Conservation (phyloP, 805 yeast species). For the Maudiozyma saulgeensis region DNA sequence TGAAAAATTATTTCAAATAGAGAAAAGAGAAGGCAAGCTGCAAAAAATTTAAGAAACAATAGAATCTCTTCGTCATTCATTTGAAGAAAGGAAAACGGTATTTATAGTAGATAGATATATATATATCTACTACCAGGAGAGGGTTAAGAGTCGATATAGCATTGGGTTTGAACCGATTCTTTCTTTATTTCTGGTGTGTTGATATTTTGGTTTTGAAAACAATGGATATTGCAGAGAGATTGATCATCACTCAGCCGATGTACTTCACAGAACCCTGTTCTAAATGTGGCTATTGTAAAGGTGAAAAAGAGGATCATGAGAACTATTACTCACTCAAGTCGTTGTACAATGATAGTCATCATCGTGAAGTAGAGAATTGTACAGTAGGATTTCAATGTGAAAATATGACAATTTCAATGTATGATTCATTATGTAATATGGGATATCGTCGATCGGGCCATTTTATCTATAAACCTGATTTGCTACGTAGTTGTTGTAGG, state of each 20-base stretch:
- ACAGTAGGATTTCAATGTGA: slow-evolving; percentile 35
- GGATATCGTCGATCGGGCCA: slow-evolving; percentile 78
- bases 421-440: slow-evolving; percentile 55
- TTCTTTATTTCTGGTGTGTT: too few relatives aligned
- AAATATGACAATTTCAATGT: slow-evolving; percentile 41
- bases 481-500: slow-evolving; percentile 66
- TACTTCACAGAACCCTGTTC: slow-evolving; percentile 31
- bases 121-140: too few relatives aligned
- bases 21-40: too few relatives aligned
- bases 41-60: too few relatives aligned
- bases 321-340: slow-evolving; percentile 34
- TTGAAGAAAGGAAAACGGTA: too few relatives aligned
- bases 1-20: neutral
- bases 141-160: too few relatives aligned
- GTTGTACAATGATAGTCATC: slow-evolving; percentile 16
- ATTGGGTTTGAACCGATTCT: too few relatives aligned
- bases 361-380: slow-evolving; percentile 14
- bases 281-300: slow-evolving; percentile 69
- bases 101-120: too few relatives aligned
- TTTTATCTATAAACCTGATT: slow-evolving; percentile 58
- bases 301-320: slow-evolving; percentile 33
- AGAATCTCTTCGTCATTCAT: too few relatives aligned
- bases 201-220: too few relatives aligned
- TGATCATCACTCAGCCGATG: slow-evolving; percentile 37
- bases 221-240: slow-evolving; percentile 14